phyloP scores from a whole-genome alignment of 768 basidiomycete genomes.

The Tulasnella sp. region DNA sequence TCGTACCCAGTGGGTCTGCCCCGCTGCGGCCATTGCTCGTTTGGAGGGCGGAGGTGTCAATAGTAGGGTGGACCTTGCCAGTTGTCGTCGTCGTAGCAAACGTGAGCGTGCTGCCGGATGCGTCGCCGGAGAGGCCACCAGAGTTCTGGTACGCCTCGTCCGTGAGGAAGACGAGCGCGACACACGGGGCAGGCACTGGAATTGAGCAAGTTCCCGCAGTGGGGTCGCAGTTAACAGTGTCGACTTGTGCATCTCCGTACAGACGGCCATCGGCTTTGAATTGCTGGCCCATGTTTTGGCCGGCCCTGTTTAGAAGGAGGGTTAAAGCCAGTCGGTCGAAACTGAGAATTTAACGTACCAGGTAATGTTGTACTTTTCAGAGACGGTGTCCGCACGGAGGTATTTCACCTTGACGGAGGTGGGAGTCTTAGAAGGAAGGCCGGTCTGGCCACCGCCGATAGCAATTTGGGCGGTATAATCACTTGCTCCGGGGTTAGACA shows the following conservation, averaged over 20 bases:
- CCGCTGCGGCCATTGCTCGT: not conserved
- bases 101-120: not conserved
- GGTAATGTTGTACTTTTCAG: slow-evolving; percentile 15
- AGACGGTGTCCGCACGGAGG: slow-evolving; percentile 5
- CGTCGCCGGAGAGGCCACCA: not conserved
- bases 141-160: slow-evolving; percentile 6
- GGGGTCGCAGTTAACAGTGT: slow-evolving; percentile 14
- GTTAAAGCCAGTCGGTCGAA: not conserved
- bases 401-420: slow-evolving; percentile 4
- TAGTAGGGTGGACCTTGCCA: not conserved
- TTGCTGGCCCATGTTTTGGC: slow-evolving; percentile 14
- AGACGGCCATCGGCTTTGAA: slow-evolving; percentile 13
- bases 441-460: slow-evolving; percentile 12
- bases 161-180: slow-evolving; percentile 17
- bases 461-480: slow-evolving; percentile 12
- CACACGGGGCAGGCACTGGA: slow-evolving; percentile 3
- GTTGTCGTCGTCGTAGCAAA: not conserved
- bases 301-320: slow-evolving; percentile 3
- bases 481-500: not conserved
- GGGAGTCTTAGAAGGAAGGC: slow-evolving; percentile 4
- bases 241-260: not conserved
- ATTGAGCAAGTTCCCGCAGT: not conserved
- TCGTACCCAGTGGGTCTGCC: not conserved
- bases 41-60: not conserved
- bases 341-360: not conserved